These are phyloP conservation scores for Aspergillus brunneoviolaceus DNA, from an alignment of 2,329 filamentous ascomycete species.

Conservation along the genomic window DNA sequence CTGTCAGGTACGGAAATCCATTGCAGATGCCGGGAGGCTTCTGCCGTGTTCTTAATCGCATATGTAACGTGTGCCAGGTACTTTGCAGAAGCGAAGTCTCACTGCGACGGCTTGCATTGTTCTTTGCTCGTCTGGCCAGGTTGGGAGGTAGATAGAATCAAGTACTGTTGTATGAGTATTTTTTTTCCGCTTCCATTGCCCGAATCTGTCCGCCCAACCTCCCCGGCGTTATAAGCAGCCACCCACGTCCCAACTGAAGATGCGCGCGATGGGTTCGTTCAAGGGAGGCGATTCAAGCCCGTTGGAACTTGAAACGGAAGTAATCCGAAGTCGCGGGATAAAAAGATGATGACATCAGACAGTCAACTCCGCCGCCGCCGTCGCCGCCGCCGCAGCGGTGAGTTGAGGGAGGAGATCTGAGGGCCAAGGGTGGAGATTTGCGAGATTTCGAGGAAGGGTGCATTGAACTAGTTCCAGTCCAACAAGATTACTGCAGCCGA, in stretches of 20 bases:
- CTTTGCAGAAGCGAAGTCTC: background rate
- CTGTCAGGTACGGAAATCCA: slow-evolving; percentile 21
- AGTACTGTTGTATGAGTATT: background rate
- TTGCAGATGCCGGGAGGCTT: slow-evolving; percentile 14
- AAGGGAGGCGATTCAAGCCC: background rate
- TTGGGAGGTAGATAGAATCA: background rate
- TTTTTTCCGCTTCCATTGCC: background rate
- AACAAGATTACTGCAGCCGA: background rate
- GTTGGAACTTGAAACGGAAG: background rate
- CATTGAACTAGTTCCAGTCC: background rate
- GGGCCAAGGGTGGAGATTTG: background rate
- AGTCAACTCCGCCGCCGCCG: slow-evolving; percentile 2
- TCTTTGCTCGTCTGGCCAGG: background rate
- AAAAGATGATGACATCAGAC: slow-evolving; percentile 16
- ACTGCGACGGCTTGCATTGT: background rate
- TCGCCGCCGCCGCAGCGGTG: background rate
- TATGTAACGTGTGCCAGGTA: slow-evolving; percentile 5
- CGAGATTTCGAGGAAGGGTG: background rate
- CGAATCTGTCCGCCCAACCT: background rate
- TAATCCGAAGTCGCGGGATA: background rate
- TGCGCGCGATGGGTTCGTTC: background rate
- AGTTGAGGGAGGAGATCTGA: slow-evolving; percentile 6
- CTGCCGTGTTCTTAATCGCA: slow-evolving; percentile 7
- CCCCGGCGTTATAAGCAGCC: background rate
- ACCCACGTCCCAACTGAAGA: background rate